Conservation (phyloP, 345 rosid species). For the Viola odorata region DNA sequence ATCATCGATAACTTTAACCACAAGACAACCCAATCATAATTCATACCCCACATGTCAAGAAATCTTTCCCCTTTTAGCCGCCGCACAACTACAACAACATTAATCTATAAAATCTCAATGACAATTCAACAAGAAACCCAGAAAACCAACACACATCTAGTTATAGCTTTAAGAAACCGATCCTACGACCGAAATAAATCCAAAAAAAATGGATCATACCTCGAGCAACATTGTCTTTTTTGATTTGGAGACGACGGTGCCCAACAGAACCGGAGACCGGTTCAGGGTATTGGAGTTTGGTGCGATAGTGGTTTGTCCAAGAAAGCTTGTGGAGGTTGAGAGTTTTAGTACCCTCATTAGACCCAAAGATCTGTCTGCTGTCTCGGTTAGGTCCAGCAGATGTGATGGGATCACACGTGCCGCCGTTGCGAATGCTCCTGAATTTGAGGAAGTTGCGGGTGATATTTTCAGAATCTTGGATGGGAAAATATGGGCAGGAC, state of each 20-base stretch:
- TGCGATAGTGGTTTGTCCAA: conserved; percentile 70
- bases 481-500: conserved; percentile 92
- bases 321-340: conserved; percentile 57
- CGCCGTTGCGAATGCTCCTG: conserved; percentile 58
- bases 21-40: too few relatives aligned
- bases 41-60: too few relatives aligned
- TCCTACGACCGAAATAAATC: too few relatives aligned
- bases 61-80: too few relatives aligned
- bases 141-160: too few relatives aligned
- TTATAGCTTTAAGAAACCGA: too few relatives aligned
- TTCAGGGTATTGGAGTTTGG: conserved; percentile 81
- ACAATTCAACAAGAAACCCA: too few relatives aligned
- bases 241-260: conserved; percentile 83
- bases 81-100: too few relatives aligned
- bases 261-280: conserved; percentile 47
- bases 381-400: conserved; percentile 48
- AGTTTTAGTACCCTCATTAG: conserved; percentile 64
- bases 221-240: conserved; percentile 74
- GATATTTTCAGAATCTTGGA: conserved; percentile 54
- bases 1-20: too few relatives aligned
- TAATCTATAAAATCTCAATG: too few relatives aligned
- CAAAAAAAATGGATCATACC: too few relatives aligned
- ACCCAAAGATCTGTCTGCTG: conserved; percentile 58
- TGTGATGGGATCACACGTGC: conserved; percentile 65
- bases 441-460: conserved; percentile 61